phyloP scores from a whole-genome alignment of 306 rosid genomes.

The Sicyos baderoa region DNA sequence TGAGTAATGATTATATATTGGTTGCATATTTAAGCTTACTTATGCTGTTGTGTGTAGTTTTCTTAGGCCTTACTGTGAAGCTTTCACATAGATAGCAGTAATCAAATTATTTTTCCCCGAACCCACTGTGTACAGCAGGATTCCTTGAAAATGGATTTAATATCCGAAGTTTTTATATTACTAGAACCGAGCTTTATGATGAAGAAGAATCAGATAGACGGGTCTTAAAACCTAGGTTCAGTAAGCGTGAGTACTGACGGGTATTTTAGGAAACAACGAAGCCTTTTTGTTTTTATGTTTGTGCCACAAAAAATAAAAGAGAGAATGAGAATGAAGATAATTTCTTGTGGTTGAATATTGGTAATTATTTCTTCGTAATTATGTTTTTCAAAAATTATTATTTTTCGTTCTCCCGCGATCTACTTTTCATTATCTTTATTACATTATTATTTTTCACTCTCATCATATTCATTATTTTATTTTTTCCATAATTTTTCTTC shows the following conservation, averaged over 20 bases:
- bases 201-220: constrained; percentile 4
- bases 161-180: background rate
- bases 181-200: background rate
- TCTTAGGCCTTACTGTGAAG: background rate
- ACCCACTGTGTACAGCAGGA: constrained; percentile 5
- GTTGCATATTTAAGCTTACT: constrained; percentile 15
- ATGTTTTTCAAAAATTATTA: too few species aligned
- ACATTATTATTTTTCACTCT: too few species aligned
- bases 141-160: background rate
- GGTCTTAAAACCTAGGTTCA: background rate
- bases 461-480: too few species aligned
- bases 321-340: too few species aligned
- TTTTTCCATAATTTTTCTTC: too few species aligned
- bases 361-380: too few species aligned
- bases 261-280: background rate
- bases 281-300: background rate
- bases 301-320: too few species aligned
- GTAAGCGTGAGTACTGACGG: background rate
- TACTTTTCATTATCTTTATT: too few species aligned
- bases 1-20: constrained; percentile 9
- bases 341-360: too few species aligned
- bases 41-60: background rate
- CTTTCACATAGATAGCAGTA: constrained; percentile 7
- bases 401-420: too few species aligned
- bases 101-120: constrained; percentile 4